phyloP scores from a whole-genome alignment of 75 land plant genomes.

The Gnetum montanum region DNA sequence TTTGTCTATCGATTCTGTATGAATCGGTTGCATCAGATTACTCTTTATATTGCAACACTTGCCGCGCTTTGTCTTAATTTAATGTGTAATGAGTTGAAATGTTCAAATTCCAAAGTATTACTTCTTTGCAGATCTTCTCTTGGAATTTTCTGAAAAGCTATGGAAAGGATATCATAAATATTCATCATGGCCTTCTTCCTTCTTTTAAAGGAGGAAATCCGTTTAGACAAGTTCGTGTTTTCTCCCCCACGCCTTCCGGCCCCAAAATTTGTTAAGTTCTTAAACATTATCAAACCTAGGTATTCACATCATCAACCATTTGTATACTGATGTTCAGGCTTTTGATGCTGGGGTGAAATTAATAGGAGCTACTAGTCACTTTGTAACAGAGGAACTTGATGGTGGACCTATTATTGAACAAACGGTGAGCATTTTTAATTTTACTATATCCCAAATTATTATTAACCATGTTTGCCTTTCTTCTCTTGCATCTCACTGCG shows the following conservation, averaged over 20 bases:
- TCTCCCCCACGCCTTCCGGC: too few species aligned
- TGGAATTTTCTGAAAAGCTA: conserved; percentile 58
- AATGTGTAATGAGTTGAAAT: background rate
- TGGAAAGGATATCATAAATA: conserved; percentile 86
- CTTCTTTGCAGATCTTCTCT: conserved; percentile 60
- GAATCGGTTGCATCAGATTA: background rate
- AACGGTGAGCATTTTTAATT: conserved; percentile 57
- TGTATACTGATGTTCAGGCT: conserved; percentile 77
- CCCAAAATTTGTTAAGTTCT: too few species aligned
- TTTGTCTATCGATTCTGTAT: background rate
- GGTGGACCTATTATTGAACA: conserved; percentile 94
- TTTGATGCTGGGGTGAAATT: conserved; percentile 94
- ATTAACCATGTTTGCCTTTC: too few species aligned
- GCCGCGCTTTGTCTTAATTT: background rate
- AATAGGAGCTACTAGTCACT: conserved; percentile 97
- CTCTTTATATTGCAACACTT: background rate
- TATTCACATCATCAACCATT: too few species aligned
- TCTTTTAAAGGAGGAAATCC: conserved; percentile 96
- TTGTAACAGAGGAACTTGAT: conserved; percentile 92
- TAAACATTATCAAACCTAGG: too few species aligned
- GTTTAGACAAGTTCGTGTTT: conserved; percentile 55
- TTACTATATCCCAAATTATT: too few species aligned
- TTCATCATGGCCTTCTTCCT: conserved; percentile 96
- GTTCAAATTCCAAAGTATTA: background rate
- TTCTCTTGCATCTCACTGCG: too few species aligned